Evolutionary conservation across 2,329 filamentous ascomycete genomes (phyloP).

Genomic region (Paecilomyces dactylethromorphus): DNA sequence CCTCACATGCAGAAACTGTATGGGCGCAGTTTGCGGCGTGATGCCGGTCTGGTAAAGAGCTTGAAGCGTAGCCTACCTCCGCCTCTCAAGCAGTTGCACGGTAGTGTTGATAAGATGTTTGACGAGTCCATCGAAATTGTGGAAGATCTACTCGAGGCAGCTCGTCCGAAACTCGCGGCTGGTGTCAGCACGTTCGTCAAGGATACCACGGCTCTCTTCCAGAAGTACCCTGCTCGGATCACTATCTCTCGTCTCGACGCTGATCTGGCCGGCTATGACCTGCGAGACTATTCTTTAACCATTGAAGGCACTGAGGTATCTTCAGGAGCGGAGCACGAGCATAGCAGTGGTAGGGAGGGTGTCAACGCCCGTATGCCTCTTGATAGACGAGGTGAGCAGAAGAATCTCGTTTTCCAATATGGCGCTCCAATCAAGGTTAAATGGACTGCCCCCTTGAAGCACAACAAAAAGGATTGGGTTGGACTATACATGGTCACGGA

Average conservation of each 20-base stretch:
- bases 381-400: constrained; percentile 53
- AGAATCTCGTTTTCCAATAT: constrained; percentile 77
- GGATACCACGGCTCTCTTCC: constrained; percentile 82
- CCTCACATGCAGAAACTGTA: constrained; percentile 99
- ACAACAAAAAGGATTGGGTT: constrained; percentile 90
- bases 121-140: constrained; percentile 83
- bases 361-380: constrained; percentile 61
- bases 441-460: constrained; percentile 83
- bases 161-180: constrained; percentile 76
- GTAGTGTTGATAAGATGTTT: constrained; percentile 78
- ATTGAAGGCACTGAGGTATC: constrained; percentile 61
- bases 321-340: constrained; percentile 49
- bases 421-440: constrained; percentile 82
- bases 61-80: constrained; percentile 79
- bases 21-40: constrained; percentile 70
- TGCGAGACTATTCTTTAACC: constrained; percentile 70
- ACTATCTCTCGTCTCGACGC: constrained; percentile 73
- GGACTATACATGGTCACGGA: constrained; percentile 94
- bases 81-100: constrained; percentile 74
- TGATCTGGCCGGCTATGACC: constrained; percentile 72
- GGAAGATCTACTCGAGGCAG: constrained; percentile 81
- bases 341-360: constrained; percentile 66
- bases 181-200: constrained; percentile 82
- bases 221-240: constrained; percentile 78
- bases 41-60: constrained; percentile 88